Evolutionary conservation across 2,329 filamentous ascomycete species (phyloP), one percentile per base, ranked within the genome.

Genomic region (Aspergillus sp.): DNA sequence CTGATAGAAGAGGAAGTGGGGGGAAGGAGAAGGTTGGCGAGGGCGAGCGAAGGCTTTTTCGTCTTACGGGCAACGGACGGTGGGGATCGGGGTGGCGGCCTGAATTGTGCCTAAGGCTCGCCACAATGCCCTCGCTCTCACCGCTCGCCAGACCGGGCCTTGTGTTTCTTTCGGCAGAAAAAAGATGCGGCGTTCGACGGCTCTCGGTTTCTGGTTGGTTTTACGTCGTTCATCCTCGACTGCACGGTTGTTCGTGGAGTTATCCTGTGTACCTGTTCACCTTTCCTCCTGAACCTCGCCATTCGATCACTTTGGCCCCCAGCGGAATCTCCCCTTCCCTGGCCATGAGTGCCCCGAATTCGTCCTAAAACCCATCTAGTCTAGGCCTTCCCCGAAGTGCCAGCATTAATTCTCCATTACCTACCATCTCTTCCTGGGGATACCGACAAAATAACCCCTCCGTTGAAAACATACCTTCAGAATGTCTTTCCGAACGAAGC

Each of bases 101-200:
- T 69, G 64, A 65, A 49, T 47, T n/a, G n/a, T 66, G 69, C 69
- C 69, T 71, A 49, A 70, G 66, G 65, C 68, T 65, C 52, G 63
- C 56, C 57, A 63, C 63, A 45, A 55, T 49, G 24, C 16, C 14
- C 20, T 56, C 59, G 66, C 26, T 1, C 7, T 29, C 26, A 29
- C 26, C 26, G 26, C 26, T 9, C 26, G 9, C 26, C 67, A 66
- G 66, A 65, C 58, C 52, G 24, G 16, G 20, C 9, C 32, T 4
- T 10, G 11, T 36, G 20, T 36, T 39, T 49, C 52, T 60, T 57
- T 53, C 45, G 57, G 58, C 55, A 57, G 57, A 61, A 63, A 56
- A 52, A 42, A 42, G 36, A 42, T 7, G 36, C 36, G 32, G 12
- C 32, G 32, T 14, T 3, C 32, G 32, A 36, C 11, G 11, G 14